These are phyloP conservation scores for Paramecium sexaurelia DNA, from an alignment of 73 alveolate species.

Conservation along the genomic window DNA sequence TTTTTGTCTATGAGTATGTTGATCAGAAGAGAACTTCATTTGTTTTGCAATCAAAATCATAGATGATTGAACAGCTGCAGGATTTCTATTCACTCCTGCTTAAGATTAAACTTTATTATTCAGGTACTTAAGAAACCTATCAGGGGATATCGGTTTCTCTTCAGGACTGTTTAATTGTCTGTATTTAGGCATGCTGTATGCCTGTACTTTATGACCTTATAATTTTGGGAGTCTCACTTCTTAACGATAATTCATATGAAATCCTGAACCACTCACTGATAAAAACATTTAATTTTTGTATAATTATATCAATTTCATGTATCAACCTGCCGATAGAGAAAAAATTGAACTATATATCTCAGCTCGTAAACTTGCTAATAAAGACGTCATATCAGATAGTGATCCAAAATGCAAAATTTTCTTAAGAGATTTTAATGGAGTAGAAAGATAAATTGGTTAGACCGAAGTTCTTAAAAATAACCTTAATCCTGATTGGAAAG, in stretches of 20 bases:
- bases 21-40: conserved; percentile 36
- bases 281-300: conserved; percentile 30
- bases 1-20: conserved; percentile 45
- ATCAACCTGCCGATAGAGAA: conserved; percentile 25
- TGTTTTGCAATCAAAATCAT: conserved; percentile 36
- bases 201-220: conserved; percentile 1
- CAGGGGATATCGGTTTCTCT: conserved; percentile 37
- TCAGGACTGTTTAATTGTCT: conserved; percentile 38
- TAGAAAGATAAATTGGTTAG: conserved; percentile 59
- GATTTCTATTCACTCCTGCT: conserved; percentile 1
- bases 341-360: conserved; percentile 77
- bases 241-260: conserved; percentile 3
- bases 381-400: conserved; percentile 75
- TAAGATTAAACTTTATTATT: conserved; percentile 15
- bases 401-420: conserved; percentile 74
- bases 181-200: background rate
- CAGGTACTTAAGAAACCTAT: conserved; percentile 24
- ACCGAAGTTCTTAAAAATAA: conserved; percentile 76
- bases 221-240: conserved; percentile 42
- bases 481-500: conserved; percentile 80
- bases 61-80: conserved; percentile 5
- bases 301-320: background rate
- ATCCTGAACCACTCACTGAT: conserved; percentile 60
- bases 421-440: background rate
- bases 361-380: conserved; percentile 69